Conservation (phyloP, 1,139 yeast genomes). For the Geotrichum restrictum region DNA sequence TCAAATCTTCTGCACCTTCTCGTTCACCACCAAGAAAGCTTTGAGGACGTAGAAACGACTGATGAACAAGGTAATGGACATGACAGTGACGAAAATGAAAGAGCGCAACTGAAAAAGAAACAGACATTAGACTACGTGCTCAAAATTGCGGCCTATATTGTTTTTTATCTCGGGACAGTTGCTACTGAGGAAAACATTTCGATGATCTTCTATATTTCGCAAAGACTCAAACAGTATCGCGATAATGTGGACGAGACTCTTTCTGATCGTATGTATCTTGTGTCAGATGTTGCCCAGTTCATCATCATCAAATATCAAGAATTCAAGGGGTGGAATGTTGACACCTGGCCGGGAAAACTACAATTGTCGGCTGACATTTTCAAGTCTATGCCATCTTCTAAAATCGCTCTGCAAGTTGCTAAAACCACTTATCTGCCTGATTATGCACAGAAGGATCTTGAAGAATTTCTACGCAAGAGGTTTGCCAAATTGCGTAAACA, state of each 20-base stretch:
- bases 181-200: conserved; percentile 68
- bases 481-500: conserved; percentile 21
- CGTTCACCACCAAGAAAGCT: conserved; percentile 70
- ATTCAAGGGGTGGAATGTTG: conserved; percentile 60
- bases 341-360: conserved; percentile 78
- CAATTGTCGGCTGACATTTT: conserved; percentile 64
- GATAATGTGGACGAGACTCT: conserved; percentile 47
- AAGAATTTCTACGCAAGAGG: conserved; percentile 19
- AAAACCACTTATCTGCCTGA: conserved; percentile 50
- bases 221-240: conserved; percentile 73
- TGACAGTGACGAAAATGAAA: conserved; percentile 30
- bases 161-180: conserved; percentile 57
- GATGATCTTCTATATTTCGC: conserved; percentile 68
- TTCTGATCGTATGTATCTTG: conserved; percentile 50
- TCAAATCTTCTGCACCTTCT: conserved; percentile 66
- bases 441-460: conserved; percentile 30
- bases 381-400: conserved; percentile 48
- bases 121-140: conserved; percentile 21
- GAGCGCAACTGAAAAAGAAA: conserved; percentile 12
- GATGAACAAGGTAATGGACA: conserved; percentile 20
- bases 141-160: conserved; percentile 45
- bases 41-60: conserved; percentile 42
- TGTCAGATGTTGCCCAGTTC: conserved; percentile 72
- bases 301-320: conserved; percentile 58
- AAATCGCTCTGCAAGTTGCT: conserved; percentile 31